Base-by-base conservation (phyloP, 1,139 yeast species). In the Saccharomyces hybrid region DNA sequence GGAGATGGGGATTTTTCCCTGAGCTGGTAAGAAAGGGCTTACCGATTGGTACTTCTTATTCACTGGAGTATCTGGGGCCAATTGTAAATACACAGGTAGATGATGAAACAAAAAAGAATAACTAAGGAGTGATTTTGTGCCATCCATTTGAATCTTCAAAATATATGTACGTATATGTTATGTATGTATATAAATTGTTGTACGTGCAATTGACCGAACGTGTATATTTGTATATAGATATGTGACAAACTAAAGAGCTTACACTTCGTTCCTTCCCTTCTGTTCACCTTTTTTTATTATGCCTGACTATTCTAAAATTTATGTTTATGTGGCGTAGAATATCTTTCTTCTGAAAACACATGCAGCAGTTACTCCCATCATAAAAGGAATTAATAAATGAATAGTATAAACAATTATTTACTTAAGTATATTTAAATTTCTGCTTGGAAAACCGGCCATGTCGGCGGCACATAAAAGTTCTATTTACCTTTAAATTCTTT, bases 1-100 rank as follows among this genome's bases (percentile, higher is more conserved):
- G 87, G 80, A 73, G 76, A 48, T 74, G 71, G 57, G 79, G 80
- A 3, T 58, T 79, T 38, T 60, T 81, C 14, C 84, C 84, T 1
- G 78, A 76, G 54, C 56, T 75, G 28, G 65, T 66, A 7, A 60
- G 59, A 32, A 58, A 57, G 41, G 63, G 60, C 23, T 49, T 55
- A 13, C 54, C 61, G 4, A 60, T 67, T 49, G 55, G 53, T 13
- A 66, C 69, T 13, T 60, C 61, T 28, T 68, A 63, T 52, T 66
- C 70, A 14, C 50, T 58, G 23, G 56, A 58, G 44, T 64, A 66
- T 48, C 57, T 64, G 57, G 70, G 70, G 4, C 60, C 62, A 13
- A 58, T 52, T 41, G 58, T 54, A n/a, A 31, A 49, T 42, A 25
- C 27, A 2, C 51, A 26, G 13, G 5, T 19, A 19, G 50, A 13